Conservation (phyloP, 768 basidiomycete genomes). For the Boletus barrowsii region DNA sequence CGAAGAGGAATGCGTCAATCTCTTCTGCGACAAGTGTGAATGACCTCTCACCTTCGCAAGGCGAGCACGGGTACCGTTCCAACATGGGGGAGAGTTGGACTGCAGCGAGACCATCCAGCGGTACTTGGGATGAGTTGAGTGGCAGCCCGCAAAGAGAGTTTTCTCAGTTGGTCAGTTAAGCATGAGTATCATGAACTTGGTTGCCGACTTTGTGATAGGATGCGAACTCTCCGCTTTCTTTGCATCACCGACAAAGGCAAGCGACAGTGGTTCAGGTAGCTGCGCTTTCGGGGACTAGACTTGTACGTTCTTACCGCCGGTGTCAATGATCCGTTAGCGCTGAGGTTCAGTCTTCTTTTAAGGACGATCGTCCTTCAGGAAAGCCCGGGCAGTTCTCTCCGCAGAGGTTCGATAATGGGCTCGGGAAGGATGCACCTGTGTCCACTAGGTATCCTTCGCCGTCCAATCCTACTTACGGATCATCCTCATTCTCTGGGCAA, state of each 20-base stretch:
- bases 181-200: constrained; percentile 1
- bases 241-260: constrained; percentile 49
- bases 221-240: constrained; percentile 36
- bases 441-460: constrained; percentile 48
- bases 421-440: constrained; percentile 39
- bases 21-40: constrained; percentile 56
- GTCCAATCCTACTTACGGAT: constrained; percentile 36
- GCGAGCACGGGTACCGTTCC: constrained; percentile 46
- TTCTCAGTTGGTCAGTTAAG: constrained; percentile 43
- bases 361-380: constrained; percentile 46
- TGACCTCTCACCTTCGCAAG: constrained; percentile 44
- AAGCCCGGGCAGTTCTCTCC: constrained; percentile 54
- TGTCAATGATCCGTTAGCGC: constrained; percentile 14
- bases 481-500: constrained; percentile 30
- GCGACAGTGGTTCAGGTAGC: constrained; percentile 35
- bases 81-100: constrained; percentile 52
- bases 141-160: constrained; percentile 50
- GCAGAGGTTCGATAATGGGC: constrained; percentile 48
- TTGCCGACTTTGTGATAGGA: constrained; percentile 36
- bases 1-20: constrained; percentile 58
- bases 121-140: constrained; percentile 57
- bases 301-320: constrained; percentile 31
- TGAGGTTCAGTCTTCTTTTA: constrained; percentile 20
- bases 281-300: constrained; percentile 39
- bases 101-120: constrained; percentile 47